Evolutionary conservation across 2,329 filamentous ascomycete species (phyloP).

Genomic region (Onygenales sp.): DNA sequence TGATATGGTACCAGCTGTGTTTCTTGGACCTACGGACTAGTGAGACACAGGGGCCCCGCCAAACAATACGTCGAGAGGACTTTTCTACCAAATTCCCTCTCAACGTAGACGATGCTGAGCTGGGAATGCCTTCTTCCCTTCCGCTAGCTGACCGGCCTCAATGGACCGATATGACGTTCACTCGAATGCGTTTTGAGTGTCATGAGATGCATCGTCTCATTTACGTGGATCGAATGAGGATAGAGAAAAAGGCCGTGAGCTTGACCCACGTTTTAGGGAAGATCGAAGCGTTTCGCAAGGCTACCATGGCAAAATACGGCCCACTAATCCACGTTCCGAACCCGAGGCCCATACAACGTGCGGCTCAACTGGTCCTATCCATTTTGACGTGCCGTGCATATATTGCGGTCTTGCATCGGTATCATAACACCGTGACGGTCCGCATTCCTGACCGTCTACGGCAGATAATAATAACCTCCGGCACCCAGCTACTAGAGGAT

Average conservation of each 20-base stretch:
- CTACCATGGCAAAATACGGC: slow-evolving; percentile 57
- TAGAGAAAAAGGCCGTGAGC: slow-evolving; percentile 53
- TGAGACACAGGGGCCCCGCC: slow-evolving; percentile 63
- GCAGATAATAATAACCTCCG: slow-evolving; percentile 54
- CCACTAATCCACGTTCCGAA: slow-evolving; percentile 50
- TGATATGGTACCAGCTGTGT: slow-evolving; percentile 70
- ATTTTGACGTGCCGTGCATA: slow-evolving; percentile 55
- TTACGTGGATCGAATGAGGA: slow-evolving; percentile 58
- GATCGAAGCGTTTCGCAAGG: slow-evolving; percentile 57
- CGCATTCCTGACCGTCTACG: slow-evolving; percentile 46
- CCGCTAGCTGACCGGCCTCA: slow-evolving; percentile 39
- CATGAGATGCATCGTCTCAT: slow-evolving; percentile 63
- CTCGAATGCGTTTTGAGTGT: slow-evolving; percentile 61
- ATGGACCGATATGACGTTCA: slow-evolving; percentile 61
- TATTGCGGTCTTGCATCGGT: slow-evolving; percentile 60
- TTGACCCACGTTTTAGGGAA: slow-evolving; percentile 57
- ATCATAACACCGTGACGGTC: slow-evolving; percentile 39
- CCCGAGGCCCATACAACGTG: slow-evolving; percentile 48
- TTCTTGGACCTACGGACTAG: slow-evolving; percentile 67
- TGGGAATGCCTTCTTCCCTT: slow-evolving; percentile 36
- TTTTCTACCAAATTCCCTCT: slow-evolving; percentile 65
- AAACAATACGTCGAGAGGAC: slow-evolving; percentile 62
- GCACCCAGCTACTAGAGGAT: slow-evolving; percentile 45
- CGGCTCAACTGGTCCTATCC: slow-evolving; percentile 55
- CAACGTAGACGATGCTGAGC: slow-evolving; percentile 58